A percentile compares a stretch with the other conserved stretches of the same genome.
Conservation (phyloP, 148 eudicot species). For the Silene conica region DNA sequence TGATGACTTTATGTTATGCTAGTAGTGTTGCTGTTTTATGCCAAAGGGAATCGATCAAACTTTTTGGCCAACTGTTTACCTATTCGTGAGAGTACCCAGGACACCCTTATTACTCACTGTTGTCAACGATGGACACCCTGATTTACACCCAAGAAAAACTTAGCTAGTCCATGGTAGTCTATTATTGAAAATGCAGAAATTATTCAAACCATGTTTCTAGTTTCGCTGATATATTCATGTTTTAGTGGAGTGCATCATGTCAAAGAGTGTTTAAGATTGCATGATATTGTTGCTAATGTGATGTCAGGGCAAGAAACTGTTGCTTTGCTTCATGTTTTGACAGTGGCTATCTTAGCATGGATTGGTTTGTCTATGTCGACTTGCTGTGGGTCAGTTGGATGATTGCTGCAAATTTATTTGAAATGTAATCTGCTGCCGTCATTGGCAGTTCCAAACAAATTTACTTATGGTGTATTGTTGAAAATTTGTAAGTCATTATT, state of each 20-base stretch:
- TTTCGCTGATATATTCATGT: not conserved
- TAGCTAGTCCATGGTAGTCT: not conserved
- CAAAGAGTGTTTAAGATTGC: not conserved
- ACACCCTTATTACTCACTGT: no score
- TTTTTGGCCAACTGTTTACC: no score
- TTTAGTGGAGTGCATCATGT: not conserved
- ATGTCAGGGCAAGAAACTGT: not conserved
- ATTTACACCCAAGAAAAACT: no score
- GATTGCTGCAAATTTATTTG: not conserved
- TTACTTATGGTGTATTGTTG: no score
- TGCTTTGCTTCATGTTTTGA: not conserved
- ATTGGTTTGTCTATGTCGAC: not conserved
- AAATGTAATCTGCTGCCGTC: no score
- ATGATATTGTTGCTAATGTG: not conserved
- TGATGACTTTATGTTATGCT: conserved; percentile 1
- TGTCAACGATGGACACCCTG: no score
- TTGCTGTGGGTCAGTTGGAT: not conserved
- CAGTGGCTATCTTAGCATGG: not conserved
- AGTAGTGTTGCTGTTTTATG: not conserved
- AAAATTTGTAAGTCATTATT: no score
- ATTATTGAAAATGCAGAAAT: not conserved
- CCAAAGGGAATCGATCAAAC: no score
- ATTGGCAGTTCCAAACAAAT: no score
- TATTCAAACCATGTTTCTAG: no score
- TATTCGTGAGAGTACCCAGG: no score